These are phyloP conservation scores for Fraxinus floribunda DNA, from an alignment of 305 asterid species.

Conservation along the genomic window DNA sequence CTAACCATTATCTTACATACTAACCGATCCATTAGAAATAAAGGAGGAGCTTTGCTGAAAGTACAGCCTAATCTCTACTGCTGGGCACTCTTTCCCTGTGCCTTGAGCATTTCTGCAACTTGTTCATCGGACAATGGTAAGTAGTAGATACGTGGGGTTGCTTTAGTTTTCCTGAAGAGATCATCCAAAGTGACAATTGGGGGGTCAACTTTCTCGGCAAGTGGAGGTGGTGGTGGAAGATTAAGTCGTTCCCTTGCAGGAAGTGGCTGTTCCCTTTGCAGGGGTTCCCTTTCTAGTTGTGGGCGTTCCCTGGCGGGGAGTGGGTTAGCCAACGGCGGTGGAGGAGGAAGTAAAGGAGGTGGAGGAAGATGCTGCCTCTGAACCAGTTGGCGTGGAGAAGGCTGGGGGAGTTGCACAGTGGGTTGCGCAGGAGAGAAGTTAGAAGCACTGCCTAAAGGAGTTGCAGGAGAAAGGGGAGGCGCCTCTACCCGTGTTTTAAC, in stretches of 20 bases:
- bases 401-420: slow-evolving; percentile 40
- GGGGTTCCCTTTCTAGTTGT: slow-evolving; percentile 38
- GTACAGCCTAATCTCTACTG: slow-evolving; percentile 58
- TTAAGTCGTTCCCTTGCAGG: slow-evolving; percentile 33
- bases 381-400: slow-evolving; percentile 50
- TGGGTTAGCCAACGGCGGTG: slow-evolving; percentile 42
- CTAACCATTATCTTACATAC: slow-evolving; percentile 46
- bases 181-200: slow-evolving; percentile 48
- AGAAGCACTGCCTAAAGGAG: slow-evolving; percentile 32
- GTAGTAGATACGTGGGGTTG: slow-evolving; percentile 51
- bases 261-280: slow-evolving; percentile 41
- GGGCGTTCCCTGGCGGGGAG: slow-evolving; percentile 37
- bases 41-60: slow-evolving; percentile 29
- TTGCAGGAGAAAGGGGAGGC: slow-evolving; percentile 46
- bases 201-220: slow-evolving; percentile 37
- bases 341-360: slow-evolving; percentile 48
- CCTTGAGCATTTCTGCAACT: slow-evolving; percentile 39
- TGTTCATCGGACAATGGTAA: slow-evolving; percentile 42
- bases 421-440: slow-evolving; percentile 16
- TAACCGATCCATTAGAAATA: slow-evolving; percentile 51
- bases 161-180: slow-evolving; percentile 46
- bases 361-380: slow-evolving; percentile 52
- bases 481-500: slow-evolving; percentile 64
- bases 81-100: slow-evolving; percentile 29
- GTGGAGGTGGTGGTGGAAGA: slow-evolving; percentile 45